phyloP scores from a whole-genome alignment of 2,329 filamentous ascomycete species.

The Sporothrix protearum region DNA sequence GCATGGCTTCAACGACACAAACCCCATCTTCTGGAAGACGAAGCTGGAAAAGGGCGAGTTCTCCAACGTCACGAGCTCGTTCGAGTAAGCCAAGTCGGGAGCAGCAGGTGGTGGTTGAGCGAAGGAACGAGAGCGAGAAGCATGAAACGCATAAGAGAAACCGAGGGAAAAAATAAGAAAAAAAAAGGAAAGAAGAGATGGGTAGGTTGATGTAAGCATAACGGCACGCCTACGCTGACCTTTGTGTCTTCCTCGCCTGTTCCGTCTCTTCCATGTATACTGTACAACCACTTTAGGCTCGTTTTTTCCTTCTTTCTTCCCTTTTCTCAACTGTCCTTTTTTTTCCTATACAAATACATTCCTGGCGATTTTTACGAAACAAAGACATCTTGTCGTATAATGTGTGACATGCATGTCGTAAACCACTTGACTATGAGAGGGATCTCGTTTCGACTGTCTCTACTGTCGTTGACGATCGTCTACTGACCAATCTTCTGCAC shows the following conservation, averaged over 20 bases:
- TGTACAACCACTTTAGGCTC: slow-evolving; percentile 21
- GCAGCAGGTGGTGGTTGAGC: background rate
- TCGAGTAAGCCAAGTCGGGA: slow-evolving; percentile 50
- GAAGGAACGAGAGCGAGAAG: background rate
- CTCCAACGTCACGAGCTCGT: slow-evolving; percentile 80
- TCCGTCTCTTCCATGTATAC: background rate
- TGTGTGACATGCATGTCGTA: background rate
- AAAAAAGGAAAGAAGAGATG: background rate
- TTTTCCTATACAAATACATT: slow-evolving; percentile 21
- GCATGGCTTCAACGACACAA: slow-evolving; percentile 96
- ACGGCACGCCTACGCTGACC: background rate
- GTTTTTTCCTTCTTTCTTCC: background rate
- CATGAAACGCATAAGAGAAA: background rate
- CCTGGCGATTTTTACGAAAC: slow-evolving; percentile 10
- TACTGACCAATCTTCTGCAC: slow-evolving; percentile 26
- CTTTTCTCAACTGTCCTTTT: slow-evolving; percentile 14
- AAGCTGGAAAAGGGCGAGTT: slow-evolving; percentile 99
- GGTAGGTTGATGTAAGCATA: background rate
- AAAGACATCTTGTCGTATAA: background rate
- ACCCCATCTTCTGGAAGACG: slow-evolving; percentile 99
- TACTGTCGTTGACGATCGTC: no score
- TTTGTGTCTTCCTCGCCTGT: background rate
- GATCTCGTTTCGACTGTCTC: background rate
- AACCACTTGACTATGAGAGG: background rate
- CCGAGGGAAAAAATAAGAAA: background rate